Base-by-base conservation (phyloP, 2,329 filamentous ascomycete genomes). In the Microcyclospora tardicrescens region DNA sequence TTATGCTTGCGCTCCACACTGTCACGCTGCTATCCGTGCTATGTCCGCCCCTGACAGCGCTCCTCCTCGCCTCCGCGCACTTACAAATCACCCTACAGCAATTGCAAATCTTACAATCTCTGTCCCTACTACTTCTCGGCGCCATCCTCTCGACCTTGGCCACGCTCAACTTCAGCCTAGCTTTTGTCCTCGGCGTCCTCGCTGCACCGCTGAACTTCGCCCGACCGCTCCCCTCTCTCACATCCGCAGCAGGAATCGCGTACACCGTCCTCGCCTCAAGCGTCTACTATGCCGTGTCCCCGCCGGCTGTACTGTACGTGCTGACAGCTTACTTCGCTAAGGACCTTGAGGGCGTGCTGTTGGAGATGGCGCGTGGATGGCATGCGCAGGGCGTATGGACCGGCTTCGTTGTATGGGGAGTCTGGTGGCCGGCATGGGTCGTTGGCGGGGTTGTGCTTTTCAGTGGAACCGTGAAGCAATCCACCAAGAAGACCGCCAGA, bases 81-180 rank as follows among this genome's bases (percentile, higher is more conserved):
- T 38, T 45, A 35, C 28, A 38, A 15, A 42, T 43, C 28, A 45
- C 45, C 14, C 40, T 35, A 3, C 84, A 87, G 55, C 80, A 89
- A 54, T 78, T 81, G 53, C 73, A 78, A 35, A 74, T 95, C 37
- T 77, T 86, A 47, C 87, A 93, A 58, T 91, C 81, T 41, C 86
- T 96, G 66, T 93, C 86, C 5, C 75, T 96, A n/a, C 76, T 98
- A 10, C 69, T 93, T 9, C 74, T 96, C 0, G 91, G 91, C 52
- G 84, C 95, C 67, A 87, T 85, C 52, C 77, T 98, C 47, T 87
- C 87, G 10, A 81, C 87, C 1, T 79, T 98, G 10, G 89, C 91
- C 2, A 98, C 89, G 0, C 74, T 98, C 37, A 98, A 98, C 63
- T 98, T 98, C 68, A 86, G 82, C 2, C 77, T 95, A 11, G 79